Evolutionary conservation across 495 filamentous ascomycete species (phyloP).

Genomic region (Tuber melanosporum): DNA sequence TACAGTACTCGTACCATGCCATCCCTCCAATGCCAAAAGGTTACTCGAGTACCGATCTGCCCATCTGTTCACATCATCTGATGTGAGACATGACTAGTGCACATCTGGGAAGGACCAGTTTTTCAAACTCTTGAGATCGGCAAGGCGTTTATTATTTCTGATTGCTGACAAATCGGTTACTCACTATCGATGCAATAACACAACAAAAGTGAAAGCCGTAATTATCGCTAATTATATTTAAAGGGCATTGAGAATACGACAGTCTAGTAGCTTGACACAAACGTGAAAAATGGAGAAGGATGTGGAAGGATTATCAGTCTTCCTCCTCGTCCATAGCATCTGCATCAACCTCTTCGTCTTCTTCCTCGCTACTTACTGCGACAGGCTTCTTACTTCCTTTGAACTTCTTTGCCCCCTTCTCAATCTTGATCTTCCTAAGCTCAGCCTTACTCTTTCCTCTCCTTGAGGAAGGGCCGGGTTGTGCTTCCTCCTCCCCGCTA

Average conservation of each 20-base stretch:
- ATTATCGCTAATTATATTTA: background rate
- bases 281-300: background rate
- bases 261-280: background rate
- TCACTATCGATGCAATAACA: background rate
- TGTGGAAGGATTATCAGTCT: background rate
- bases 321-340: conserved; percentile 1
- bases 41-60: too few relatives aligned
- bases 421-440: background rate
- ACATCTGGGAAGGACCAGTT: too few relatives aligned
- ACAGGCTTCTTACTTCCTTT: background rate
- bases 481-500: conserved; percentile 16
- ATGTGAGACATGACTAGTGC: too few relatives aligned
- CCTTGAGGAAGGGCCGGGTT: background rate
- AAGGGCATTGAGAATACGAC: background rate
- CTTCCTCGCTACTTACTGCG: background rate
- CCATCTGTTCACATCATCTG: too few relatives aligned
- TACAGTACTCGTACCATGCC: too few relatives aligned
- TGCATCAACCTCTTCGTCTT: background rate
- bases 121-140: too few relatives aligned
- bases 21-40: too few relatives aligned
- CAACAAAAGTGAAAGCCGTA: background rate
- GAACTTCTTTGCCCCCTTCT: background rate
- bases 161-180: too few relatives aligned
- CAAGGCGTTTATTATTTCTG: too few relatives aligned
- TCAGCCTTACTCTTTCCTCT: background rate